These are phyloP conservation scores for Talaromyces wortmannii DNA, from an alignment of 495 filamentous ascomycete genomes.

Conservation along the genomic window DNA sequence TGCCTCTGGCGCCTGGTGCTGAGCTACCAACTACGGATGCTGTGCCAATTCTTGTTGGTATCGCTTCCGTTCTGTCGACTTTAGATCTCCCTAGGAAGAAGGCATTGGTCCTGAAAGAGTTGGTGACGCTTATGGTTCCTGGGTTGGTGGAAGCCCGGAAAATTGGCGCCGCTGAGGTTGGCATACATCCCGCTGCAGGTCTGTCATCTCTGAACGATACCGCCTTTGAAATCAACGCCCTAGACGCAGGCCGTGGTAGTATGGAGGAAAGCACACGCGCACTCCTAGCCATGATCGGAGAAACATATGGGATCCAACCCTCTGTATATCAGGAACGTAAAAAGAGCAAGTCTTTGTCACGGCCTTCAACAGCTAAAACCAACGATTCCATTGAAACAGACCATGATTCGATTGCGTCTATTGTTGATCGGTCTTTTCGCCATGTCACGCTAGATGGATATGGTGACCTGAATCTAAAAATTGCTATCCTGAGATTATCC, in stretches of 20 bases:
- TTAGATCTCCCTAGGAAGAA: conserved; percentile 80
- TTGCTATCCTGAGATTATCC: conserved; percentile 75
- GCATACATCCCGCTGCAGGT: conserved; percentile 88
- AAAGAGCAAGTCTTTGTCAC: conserved; percentile 10
- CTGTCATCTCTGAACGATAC: conserved; percentile 55
- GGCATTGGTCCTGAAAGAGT: conserved; percentile 75
- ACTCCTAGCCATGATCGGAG: conserved; percentile 47
- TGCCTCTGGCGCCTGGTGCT: conserved; percentile 51
- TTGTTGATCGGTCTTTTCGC: conserved; percentile 36
- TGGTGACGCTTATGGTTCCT: conserved; percentile 74
- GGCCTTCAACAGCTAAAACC: background rate
- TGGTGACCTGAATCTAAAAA: conserved; percentile 57
- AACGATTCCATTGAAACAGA: conserved; percentile 6
- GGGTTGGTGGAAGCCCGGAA: conserved; percentile 89
- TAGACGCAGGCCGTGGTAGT: conserved; percentile 70
- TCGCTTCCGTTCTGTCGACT: conserved; percentile 70
- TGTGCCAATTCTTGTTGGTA: conserved; percentile 72
- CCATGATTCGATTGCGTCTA: conserved; percentile 35
- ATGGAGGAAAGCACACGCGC: conserved; percentile 65
- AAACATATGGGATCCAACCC: conserved; percentile 40
- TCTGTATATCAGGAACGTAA: conserved; percentile 30
- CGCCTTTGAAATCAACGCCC: conserved; percentile 49
- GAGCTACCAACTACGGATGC: conserved; percentile 66
- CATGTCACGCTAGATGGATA: conserved; percentile 32
- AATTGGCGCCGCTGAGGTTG: conserved; percentile 85